These are phyloP conservation scores for Achaetomiella virescens DNA, from an alignment of 495 filamentous ascomycete genomes.

Conservation along the genomic window DNA sequence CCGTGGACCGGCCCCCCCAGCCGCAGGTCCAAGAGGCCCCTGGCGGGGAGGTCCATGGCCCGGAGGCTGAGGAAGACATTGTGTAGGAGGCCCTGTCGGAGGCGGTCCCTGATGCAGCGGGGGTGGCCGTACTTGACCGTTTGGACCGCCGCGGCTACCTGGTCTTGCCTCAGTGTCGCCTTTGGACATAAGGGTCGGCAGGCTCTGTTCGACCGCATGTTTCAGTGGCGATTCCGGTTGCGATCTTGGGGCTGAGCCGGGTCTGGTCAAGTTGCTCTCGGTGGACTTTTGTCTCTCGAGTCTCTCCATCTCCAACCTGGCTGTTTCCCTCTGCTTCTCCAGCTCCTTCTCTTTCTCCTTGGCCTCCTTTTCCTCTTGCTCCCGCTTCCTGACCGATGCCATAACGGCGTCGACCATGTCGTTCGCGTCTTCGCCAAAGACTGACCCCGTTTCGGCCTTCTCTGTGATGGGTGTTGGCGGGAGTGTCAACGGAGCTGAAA, in stretches of 20 bases:
- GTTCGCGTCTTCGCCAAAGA: conserved; percentile 29
- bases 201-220: background rate
- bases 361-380: conserved; percentile 21
- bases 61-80: conserved; percentile 19
- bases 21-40: conserved; percentile 5
- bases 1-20: background rate
- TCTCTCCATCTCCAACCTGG: conserved; percentile 21
- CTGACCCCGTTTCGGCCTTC: conserved; percentile 20
- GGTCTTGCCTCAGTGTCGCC: conserved; percentile 23
- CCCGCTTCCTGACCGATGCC: conserved; percentile 28
- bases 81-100: conserved; percentile 27
- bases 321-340: conserved; percentile 18
- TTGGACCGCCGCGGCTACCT: conserved; percentile 16
- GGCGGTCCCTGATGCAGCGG: conserved; percentile 22
- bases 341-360: conserved; percentile 15
- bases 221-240: background rate
- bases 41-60: conserved; percentile 14
- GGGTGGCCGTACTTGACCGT: background rate
- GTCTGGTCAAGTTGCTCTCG: conserved; percentile 10
- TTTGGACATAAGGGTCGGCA: conserved; percentile 19
- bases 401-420: conserved; percentile 28
- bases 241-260: background rate
- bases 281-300: conserved; percentile 22
- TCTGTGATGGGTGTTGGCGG: conserved; percentile 16
- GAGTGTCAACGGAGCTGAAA: conserved; percentile 22